A percentile compares a stretch with the other conserved stretches of the same genome.
These are phyloP conservation scores for Lagenaria siceraria DNA, from an alignment of 306 rosid genomes.

Conservation along the genomic window DNA sequence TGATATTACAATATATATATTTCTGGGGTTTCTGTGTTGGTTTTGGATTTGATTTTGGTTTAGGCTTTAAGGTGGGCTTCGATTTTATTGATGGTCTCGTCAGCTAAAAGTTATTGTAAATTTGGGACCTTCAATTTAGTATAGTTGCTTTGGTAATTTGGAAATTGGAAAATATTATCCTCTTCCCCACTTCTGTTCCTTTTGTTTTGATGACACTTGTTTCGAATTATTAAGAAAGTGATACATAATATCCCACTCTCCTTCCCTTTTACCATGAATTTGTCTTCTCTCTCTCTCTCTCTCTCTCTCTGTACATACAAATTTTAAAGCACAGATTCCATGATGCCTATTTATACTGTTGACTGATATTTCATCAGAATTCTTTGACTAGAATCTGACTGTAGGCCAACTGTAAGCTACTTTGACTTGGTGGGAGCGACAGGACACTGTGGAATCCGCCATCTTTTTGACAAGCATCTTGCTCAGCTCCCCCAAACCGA, in stretches of 20 bases:
- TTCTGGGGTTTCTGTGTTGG: conserved; percentile 19
- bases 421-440: neutral
- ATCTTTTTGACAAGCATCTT: neutral
- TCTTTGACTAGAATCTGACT: neutral
- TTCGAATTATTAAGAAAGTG: neutral
- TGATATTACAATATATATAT: neutral
- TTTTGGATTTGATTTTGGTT: conserved; percentile 10
- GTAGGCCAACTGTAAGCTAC: neutral
- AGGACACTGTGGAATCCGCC: neutral
- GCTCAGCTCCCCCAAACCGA: neutral
- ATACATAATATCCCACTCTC: neutral
- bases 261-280: neutral
- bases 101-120: conserved; percentile 15
- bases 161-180: neutral
- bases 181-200: neutral
- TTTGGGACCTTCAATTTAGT: conserved; percentile 9
- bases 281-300: neutral
- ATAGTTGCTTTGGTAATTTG: conserved; percentile 15
- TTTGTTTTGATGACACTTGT: neutral
- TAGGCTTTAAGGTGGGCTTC: conserved; percentile 9
- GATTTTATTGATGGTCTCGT: conserved; percentile 12
- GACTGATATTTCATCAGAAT: neutral
- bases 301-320: neutral
- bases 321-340: neutral
- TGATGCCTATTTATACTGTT: neutral